Base-by-base conservation (phyloP, 352 stramenopile species). In the Phytophthora aleatoria region DNA sequence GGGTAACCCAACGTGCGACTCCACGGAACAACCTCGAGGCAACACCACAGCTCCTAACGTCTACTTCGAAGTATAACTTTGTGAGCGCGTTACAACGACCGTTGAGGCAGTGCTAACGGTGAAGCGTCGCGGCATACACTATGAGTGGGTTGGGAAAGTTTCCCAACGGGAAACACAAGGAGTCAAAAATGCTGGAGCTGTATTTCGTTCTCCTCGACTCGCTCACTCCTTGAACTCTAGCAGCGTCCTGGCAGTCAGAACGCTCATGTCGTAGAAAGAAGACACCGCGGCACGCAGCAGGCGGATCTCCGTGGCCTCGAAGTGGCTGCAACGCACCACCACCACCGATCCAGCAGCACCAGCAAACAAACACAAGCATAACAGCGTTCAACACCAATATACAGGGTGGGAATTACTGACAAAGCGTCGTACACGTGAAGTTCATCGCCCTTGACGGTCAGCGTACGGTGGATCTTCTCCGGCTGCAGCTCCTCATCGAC, bases 401-500 rank as follows among this genome's bases (percentile, higher is more conserved):
- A 28, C 27, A 4, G 15, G 1, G 15, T 49, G 7, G 43, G 15
- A 30, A 9, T 50, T 16, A 8, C 43, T 11, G 5, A 3, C 27
- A 31, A 86, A 20, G 20, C 20, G 20, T 20, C 85, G 51, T 88
- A 96, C 87, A 86, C 79, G 54, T 83, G 73, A 16, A 96, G 79
- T 43, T 89, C 73, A 7, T 57, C 50, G 69, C 67, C 87, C 26
- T 93, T 65, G 10, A 92, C 74, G 13, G 69, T 75, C 26, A 96
- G 73, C 43, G 74, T 78, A 52, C 84, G 85, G 67, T 87, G 77
- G 67, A 96, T 94, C 62, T 96, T 96, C 26, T 92, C 84, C 0
- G 87, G 87, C 55, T 94, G 87, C 49, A 96, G 84, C 74, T 96
- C 87, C 30, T 80, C 79, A 71, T 96, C 87, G n/a, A 96, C 87